Evolutionary conservation across 2,329 filamentous ascomycete genomes (phyloP).

Genomic region (Pseudocercospora cruenta): DNA sequence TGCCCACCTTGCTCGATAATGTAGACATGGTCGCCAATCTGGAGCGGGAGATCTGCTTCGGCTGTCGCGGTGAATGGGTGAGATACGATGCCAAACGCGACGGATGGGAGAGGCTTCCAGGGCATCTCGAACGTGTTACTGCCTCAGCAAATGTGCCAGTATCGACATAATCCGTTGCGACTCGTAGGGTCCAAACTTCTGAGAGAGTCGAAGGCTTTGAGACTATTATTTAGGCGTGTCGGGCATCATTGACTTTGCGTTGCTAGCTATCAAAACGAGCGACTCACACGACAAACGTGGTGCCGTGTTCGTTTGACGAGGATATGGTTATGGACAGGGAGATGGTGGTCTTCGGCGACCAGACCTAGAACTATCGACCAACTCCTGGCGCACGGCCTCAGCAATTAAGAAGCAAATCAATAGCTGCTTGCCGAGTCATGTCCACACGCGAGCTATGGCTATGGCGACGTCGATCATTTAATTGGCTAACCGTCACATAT

Average conservation of each 20-base stretch:
- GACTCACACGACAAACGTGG: background rate
- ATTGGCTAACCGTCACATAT: background rate
- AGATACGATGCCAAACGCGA: conserved; percentile 96
- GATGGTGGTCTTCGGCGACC: background rate
- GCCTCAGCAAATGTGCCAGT: background rate
- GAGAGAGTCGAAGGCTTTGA: background rate
- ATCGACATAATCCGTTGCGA: conserved; percentile 4
- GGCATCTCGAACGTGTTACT: conserved; percentile 13
- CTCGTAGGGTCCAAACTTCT: background rate
- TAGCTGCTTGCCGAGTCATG: conserved; percentile 1
- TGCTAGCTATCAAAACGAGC: background rate
- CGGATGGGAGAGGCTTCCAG: conserved; percentile 44
- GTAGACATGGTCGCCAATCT: conserved; percentile 97
- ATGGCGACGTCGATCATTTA: background rate
- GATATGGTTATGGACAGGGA: conserved; percentile 1
- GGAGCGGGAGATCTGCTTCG: conserved; percentile 88
- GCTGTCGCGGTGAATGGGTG: conserved; percentile 88
- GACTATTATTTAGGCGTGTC: background rate
- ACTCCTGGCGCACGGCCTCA: conserved; percentile 4
- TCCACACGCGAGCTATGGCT: background rate
- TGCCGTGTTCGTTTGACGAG: background rate
- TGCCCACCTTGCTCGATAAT: conserved; percentile 92
- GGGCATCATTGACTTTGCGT: conserved; percentile 2
- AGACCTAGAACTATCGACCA: background rate
- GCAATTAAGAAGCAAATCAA: background rate